Base-by-base conservation (phyloP, 495 filamentous ascomycete species). In the Tuber brumale region DNA sequence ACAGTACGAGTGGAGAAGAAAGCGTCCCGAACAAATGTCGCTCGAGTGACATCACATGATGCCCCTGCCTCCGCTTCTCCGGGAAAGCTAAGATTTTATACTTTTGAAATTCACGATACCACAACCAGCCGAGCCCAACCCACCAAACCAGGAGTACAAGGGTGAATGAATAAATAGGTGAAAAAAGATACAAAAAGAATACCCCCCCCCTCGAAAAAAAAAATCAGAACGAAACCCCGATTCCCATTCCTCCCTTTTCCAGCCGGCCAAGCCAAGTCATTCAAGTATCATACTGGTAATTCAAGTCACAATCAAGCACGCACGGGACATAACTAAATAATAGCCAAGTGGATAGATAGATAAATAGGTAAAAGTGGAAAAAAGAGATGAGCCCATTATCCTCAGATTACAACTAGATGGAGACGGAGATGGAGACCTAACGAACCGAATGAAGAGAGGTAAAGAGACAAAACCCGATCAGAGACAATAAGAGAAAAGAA, bases 401-500 rank as follows among this genome's bases (percentile, higher is more conserved):
- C 71, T 41, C 72, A 48, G 51, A 75, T 41, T 45, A 71, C 39
- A 43, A 75, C 61, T 75, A 75, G 51, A 79, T 61, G 37, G 23
- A 75, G 48, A 66, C 31, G 57, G 27, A 66, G 51, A 61, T 61
- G 27, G 57, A 71, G 43, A 71, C 39, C 39, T 23, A 71, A 41
- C 70, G 35, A 39, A 71, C 35, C 70, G 12, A 71, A 42, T 71
- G 37, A 71, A 43, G 42, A 71, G 70, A 37, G 31, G 74, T 61
- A 79, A 74, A 77, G 42, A 70, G 75, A 27, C 72, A 21, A 70
- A 69, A 57, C 75, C 66, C 74, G 71, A 61, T 71, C 75, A 74
- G 73, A 78, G 77, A 76, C 71, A 74, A 79, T 76, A 78, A 74
- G 74, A 75, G 75, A 77, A 39, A 39, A 77, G 76, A 79, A 82